Conservation (phyloP, 2,329 filamentous ascomycete genomes). For the Truncatella angustata region DNA sequence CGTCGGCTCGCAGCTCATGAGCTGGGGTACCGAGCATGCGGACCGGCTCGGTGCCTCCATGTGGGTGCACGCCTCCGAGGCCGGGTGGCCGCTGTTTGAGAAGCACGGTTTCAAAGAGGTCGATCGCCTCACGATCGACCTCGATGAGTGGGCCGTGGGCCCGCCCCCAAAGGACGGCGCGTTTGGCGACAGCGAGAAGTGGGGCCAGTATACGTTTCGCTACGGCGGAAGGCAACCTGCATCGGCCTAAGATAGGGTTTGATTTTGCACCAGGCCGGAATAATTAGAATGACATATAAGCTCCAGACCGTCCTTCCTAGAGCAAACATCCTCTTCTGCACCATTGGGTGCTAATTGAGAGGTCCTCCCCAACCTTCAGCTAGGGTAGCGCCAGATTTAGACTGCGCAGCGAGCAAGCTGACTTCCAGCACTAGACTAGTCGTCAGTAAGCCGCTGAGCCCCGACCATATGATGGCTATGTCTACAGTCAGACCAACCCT, state of each 20-base stretch:
- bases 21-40: conserved; percentile 28
- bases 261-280: background rate
- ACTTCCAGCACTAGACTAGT: no score
- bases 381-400: no score
- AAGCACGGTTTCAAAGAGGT: conserved; percentile 23
- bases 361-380: no score
- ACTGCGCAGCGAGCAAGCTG: no score
- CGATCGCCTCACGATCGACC: conserved; percentile 8
- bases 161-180: background rate
- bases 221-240: conserved; percentile 6
- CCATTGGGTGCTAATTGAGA: no score
- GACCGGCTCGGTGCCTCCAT: conserved; percentile 27
- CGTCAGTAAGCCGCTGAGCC: no score
- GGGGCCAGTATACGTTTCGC: conserved; percentile 4
- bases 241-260: background rate
- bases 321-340: no score
- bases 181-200: background rate
- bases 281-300: background rate
- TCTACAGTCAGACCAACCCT: no score
- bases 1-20: conserved; percentile 31
- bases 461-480: no score
- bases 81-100: conserved; percentile 26
- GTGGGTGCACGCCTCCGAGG: conserved; percentile 35
- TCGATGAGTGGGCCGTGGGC: conserved; percentile 10
- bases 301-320: no score